Evolutionary conservation across 345 rosid genomes (phyloP), one percentile per base, ranked within the genome.

Genomic region (Salix arbutifolia): DNA sequence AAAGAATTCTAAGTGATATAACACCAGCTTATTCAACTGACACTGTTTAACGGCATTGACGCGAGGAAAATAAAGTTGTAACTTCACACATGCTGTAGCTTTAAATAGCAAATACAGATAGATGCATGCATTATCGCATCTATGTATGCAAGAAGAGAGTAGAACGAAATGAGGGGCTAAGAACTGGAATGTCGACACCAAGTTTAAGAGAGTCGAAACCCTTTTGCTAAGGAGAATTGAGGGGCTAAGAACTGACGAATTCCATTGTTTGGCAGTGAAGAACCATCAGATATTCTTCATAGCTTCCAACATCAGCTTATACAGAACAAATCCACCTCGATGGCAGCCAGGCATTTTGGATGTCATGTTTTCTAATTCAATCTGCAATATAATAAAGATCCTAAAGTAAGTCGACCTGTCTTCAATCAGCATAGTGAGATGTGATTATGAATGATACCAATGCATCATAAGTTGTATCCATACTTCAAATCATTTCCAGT

Each of bases 281-380:
- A 79, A 71, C 35, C 72, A 37, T 78, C 80, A 80, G 35, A 26
- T 74, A 64, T 84, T 84, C 78, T 79, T 78, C 74, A 25, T 72
- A 33, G 81, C 81, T 80, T 89, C 92, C 11, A 87, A 70, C 93
- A 95, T 90, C 86, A 85, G 78, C 78, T 88, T 86, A 75, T 89
- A 93, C 21, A 95, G 96, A 58, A 96, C 90, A 74, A 88, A 85
- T 67, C 97, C 97, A 81, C 97, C 99, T 65, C 83, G 91, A 86
- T 95, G 99, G 86, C 97, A 93, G 62, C 97, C 97, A 1, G 97
- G 99, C 99, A 95, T 93, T 83, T 85, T 88, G 10, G 83, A 76
- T 58, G 89, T 53, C 97, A 90, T 88, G 58, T 74, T 81, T 87
- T 89, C 88, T 74, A 95, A 69, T 61, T 90, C 94, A 69, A 68